phyloP scores from a whole-genome alignment of 2,329 filamentous ascomycete genomes.

The Fusarium sp. region DNA sequence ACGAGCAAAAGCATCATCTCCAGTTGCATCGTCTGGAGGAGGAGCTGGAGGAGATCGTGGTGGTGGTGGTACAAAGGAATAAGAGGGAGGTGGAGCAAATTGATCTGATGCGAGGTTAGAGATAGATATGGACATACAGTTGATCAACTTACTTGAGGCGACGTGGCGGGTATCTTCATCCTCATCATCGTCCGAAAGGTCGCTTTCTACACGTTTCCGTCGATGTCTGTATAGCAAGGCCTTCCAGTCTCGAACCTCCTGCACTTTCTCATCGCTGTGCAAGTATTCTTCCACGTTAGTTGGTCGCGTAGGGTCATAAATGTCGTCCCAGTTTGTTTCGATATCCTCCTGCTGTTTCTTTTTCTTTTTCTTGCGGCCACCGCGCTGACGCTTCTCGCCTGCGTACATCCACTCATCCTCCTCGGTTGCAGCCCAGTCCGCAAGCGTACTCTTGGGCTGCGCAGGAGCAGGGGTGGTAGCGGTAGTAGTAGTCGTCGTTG shows the following conservation, averaged over 20 bases:
- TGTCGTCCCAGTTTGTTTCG: constrained; percentile 87
- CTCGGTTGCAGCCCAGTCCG: constrained; percentile 81
- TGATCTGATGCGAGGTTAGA: constrained; percentile 56
- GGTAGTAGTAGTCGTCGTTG: constrained; percentile 28
- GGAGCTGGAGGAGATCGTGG: constrained; percentile 59
- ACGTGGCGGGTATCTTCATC: constrained; percentile 46
- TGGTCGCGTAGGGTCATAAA: constrained; percentile 85
- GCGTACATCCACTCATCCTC: constrained; percentile 85
- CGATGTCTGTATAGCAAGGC: constrained; percentile 79
- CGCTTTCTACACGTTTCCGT: constrained; percentile 56
- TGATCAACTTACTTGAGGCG: constrained; percentile 50
- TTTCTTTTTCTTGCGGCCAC: constrained; percentile 82
- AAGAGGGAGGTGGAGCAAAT: constrained; percentile 69
- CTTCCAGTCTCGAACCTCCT: constrained; percentile 87
- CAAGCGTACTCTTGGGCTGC: constrained; percentile 73
- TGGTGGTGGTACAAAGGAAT: constrained; percentile 68
- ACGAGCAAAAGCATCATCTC: constrained; percentile 75
- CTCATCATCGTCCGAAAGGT: constrained; percentile 54
- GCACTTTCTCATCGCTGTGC: constrained; percentile 83
- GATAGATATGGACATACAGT: background rate
- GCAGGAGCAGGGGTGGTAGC: constrained; percentile 47
- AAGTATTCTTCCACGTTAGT: constrained; percentile 88
- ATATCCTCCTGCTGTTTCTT: constrained; percentile 64
- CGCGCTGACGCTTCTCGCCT: constrained; percentile 75
- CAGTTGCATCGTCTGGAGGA: constrained; percentile 68